These are phyloP conservation scores for Mallotus nudiflorus DNA, from an alignment of 345 rosid species.

Conservation along the genomic window DNA sequence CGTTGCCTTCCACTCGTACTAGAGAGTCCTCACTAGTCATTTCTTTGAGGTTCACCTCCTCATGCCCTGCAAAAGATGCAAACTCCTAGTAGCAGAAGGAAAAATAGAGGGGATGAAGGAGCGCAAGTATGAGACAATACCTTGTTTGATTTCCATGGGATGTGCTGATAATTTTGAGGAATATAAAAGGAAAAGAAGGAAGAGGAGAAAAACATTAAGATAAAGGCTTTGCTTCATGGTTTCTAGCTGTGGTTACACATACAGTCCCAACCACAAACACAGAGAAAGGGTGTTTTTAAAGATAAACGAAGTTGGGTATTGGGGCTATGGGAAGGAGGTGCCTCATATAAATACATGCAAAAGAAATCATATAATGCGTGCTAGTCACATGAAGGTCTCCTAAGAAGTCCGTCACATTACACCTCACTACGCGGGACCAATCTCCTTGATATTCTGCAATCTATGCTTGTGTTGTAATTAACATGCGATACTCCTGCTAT, in stretches of 20 bases:
- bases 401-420: constrained; percentile 4
- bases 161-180: constrained; percentile 40
- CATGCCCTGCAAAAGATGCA: constrained; percentile 30
- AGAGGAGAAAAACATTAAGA: constrained; percentile 37
- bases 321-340: constrained; percentile 9
- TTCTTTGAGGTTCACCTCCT: constrained; percentile 31
- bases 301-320: constrained; percentile 12
- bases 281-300: constrained; percentile 1
- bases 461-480: constrained; percentile 13
- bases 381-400: constrained; percentile 20
- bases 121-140: no score
- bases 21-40: constrained; percentile 22
- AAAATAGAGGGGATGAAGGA: not conserved
- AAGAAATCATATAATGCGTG: not conserved
- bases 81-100: not conserved
- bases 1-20: constrained; percentile 25
- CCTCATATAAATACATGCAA: constrained; percentile 37
- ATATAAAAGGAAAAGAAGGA: constrained; percentile 30
- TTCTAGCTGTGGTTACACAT: not conserved
- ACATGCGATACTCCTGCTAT: not conserved
- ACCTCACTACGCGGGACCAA: constrained; percentile 16
- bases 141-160: constrained; percentile 28
- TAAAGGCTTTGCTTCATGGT: constrained; percentile 48
- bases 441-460: not conserved
- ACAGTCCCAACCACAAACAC: not conserved